These are phyloP conservation scores for Globomyces sp. DNA, from an alignment of 371 early-diverging fungal genomes.

Conservation along the genomic window DNA sequence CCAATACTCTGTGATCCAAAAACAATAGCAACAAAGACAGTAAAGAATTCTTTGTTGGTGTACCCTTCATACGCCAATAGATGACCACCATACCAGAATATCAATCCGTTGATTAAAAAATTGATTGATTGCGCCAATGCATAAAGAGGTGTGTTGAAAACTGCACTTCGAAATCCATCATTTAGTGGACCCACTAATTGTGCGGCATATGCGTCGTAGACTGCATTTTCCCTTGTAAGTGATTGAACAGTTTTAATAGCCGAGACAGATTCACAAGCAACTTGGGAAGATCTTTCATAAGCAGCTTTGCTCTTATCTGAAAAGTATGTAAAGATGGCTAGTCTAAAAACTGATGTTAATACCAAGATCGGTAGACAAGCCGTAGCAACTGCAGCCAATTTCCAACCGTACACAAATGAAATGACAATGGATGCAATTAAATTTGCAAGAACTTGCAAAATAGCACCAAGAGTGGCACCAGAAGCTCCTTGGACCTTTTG, in stretches of 20 bases:
- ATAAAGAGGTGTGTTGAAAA: conserved; percentile 20
- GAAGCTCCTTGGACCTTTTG: conserved; percentile 56
- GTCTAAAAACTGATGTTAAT: conserved; percentile 18
- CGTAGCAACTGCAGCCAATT: conserved; percentile 34
- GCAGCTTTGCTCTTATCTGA: conserved; percentile 28
- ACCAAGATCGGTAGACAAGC: conserved; percentile 29
- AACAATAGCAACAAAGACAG: conserved; percentile 35
- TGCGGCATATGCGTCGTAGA: conserved; percentile 58
- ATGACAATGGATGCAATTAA: conserved; percentile 48
- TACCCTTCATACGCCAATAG: conserved; percentile 29
- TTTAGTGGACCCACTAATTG: conserved; percentile 65
- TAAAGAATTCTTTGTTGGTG: conserved; percentile 30
- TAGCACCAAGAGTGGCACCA: conserved; percentile 27
- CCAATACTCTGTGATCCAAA: conserved; percentile 38
- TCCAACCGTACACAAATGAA: conserved; percentile 35
- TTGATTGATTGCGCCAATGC: conserved; percentile 15
- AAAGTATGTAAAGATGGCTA: conserved; percentile 22
- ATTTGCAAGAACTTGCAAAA: conserved; percentile 20
- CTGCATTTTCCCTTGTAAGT: conserved; percentile 67
- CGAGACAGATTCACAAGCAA: conserved; percentile 79
- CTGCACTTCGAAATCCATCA: conserved; percentile 19
- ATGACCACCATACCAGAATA: conserved; percentile 31
- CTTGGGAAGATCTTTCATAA: conserved; percentile 68
- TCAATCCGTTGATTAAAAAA: conserved; percentile 17
- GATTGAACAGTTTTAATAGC: conserved; percentile 84